Conservation (phyloP, 2,329 filamentous ascomycete species). For the Scedosporium minutisporum region DNA sequence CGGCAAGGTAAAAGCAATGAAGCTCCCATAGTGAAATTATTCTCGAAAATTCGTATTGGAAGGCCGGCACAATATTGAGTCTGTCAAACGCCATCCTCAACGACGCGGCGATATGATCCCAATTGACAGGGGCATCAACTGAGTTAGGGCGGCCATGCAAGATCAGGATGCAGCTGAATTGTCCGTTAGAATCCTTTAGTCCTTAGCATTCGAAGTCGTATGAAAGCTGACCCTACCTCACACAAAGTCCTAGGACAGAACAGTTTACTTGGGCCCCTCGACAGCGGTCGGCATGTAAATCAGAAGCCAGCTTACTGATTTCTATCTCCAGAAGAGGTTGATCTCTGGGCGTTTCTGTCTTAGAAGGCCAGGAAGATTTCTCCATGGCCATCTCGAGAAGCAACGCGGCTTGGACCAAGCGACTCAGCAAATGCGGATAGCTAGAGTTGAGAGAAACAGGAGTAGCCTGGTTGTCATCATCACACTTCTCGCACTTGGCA, state of each 20-base stretch:
- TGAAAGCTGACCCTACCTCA: not conserved
- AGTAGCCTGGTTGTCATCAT: not conserved
- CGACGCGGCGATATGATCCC: not conserved
- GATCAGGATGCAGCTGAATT: not conserved
- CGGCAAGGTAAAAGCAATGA: not conserved
- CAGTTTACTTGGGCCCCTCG: not conserved
- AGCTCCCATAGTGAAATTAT: not conserved
- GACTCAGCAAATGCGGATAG: not conserved
- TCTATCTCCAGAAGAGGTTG: not conserved
- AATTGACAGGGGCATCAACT: not conserved
- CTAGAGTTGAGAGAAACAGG: not conserved
- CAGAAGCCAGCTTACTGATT: not conserved
- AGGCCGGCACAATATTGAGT: not conserved
- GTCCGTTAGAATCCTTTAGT: not conserved
- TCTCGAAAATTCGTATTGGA: not conserved
- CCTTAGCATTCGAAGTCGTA: not conserved
- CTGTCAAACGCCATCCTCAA: not conserved
- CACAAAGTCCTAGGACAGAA: not conserved
- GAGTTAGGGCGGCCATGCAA: not conserved
- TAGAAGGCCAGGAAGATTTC: not conserved
- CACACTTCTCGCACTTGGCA: not conserved
- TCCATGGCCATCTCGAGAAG: not conserved
- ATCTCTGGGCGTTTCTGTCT: not conserved
- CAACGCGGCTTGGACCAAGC: not conserved
- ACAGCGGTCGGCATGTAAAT: not conserved